Evolutionary conservation across 1,284 basidiomycete species (phyloP).

Genomic region (Agroathelia rolfsii): DNA sequence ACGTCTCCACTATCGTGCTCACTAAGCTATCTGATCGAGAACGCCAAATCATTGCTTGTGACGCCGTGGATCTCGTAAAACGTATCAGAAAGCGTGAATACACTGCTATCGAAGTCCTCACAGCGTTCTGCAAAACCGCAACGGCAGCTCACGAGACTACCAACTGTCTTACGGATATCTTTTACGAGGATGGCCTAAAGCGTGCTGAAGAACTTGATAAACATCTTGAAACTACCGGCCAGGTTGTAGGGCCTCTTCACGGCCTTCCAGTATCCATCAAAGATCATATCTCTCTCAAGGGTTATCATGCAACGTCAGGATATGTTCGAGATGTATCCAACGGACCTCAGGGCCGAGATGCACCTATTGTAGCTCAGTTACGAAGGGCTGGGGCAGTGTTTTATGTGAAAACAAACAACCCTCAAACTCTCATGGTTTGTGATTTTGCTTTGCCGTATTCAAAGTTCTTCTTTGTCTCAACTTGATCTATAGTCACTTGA

Average conservation of each 20-base stretch:
- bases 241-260: conserved; percentile 48
- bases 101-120: conserved; percentile 18
- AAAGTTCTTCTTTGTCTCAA: conserved; percentile 4
- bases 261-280: conserved; percentile 50
- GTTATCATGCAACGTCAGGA: conserved; percentile 36
- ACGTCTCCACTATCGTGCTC: conserved; percentile 20
- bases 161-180: conserved; percentile 50
- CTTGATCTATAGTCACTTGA: conserved; percentile 30
- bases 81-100: conserved; percentile 14
- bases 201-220: conserved; percentile 43
- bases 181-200: conserved; percentile 40
- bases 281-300: conserved; percentile 41
- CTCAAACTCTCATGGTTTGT: conserved; percentile 37
- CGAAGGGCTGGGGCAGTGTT: conserved; percentile 45
- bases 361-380: conserved; percentile 35
- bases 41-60: conserved; percentile 18
- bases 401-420: conserved; percentile 49
- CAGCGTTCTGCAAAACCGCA: conserved; percentile 18
- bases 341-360: conserved; percentile 30
- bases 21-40: conserved; percentile 16
- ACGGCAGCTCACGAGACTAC: conserved; percentile 21
- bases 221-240: conserved; percentile 32
- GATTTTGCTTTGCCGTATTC: conserved; percentile 5
- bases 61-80: conserved; percentile 19
- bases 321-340: conserved; percentile 28